These are phyloP conservation scores for Candida incommunis DNA, from an alignment of 805 yeast species.

Conservation along the genomic window DNA sequence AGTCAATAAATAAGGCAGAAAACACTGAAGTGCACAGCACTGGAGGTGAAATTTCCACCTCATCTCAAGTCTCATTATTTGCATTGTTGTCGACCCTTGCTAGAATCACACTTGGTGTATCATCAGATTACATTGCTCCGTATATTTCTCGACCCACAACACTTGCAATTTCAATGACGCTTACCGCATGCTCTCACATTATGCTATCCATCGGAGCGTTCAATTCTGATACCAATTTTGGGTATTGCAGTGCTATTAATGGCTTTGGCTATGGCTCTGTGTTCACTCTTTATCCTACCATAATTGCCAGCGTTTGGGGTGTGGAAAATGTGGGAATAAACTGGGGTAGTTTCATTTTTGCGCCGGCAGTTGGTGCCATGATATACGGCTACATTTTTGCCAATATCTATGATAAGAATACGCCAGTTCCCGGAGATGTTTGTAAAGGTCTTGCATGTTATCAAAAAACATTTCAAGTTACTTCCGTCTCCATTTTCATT, in stretches of 20 bases:
- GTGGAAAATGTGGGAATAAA: conserved; percentile 78
- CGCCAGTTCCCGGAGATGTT: neutral
- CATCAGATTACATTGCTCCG: conserved; percentile 44
- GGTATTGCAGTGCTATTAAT: conserved; percentile 31
- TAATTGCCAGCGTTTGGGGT: conserved; percentile 78
- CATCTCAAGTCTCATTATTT: conserved; percentile 37
- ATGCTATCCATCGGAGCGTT: conserved; percentile 11
- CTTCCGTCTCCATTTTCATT: neutral
- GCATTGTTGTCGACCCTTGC: conserved; percentile 58
- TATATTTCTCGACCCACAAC: conserved; percentile 16
- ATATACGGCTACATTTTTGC: conserved; percentile 62
- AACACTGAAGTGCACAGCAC: neutral
- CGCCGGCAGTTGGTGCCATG: conserved; percentile 75
- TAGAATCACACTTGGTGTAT: conserved; percentile 51
- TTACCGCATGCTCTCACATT: conserved; percentile 26
- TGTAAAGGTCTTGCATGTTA: neutral
- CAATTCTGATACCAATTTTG: conserved; percentile 14
- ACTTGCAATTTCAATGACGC: conserved; percentile 18
- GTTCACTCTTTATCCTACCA: conserved; percentile 76
- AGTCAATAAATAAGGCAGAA: conserved; percentile 20
- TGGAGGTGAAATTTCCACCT: conserved; percentile 12
- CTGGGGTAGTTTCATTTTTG: conserved; percentile 81
- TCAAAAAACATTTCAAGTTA: neutral
- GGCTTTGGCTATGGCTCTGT: conserved; percentile 74
- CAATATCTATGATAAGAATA: conserved; percentile 19